A percentile compares a stretch with the other conserved stretches of the same genome.
phyloP scores from a whole-genome alignment of 371 early-diverging fungal genomes.

The Haplosporangium sp. region DNA sequence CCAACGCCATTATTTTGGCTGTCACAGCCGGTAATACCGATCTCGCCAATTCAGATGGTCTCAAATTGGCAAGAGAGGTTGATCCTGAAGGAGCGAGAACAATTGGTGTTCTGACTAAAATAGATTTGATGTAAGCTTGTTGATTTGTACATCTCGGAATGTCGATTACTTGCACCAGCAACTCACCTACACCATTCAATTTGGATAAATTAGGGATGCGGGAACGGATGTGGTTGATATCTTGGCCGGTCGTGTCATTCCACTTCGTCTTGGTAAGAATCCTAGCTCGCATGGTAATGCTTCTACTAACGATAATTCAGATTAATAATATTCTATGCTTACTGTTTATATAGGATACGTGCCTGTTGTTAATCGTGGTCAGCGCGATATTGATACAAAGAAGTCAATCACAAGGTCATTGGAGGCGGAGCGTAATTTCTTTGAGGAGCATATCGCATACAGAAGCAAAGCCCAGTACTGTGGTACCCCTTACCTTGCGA shows the following conservation, averaged over 20 bases:
- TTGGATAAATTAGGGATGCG: constrained; percentile 71
- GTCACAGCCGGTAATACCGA: constrained; percentile 99
- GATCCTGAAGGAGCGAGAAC: constrained; percentile 99
- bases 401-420: constrained; percentile 91
- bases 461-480: constrained; percentile 96
- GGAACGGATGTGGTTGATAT: constrained; percentile 99
- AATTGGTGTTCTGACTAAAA: constrained; percentile 99
- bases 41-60: constrained; percentile 98
- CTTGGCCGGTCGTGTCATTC: constrained; percentile 96
- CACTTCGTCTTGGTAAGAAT: constrained; percentile 75
- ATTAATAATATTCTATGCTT: not conserved
- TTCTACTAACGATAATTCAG: too few species aligned
- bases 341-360: constrained; percentile 78
- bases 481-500: constrained; percentile 97
- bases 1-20: constrained; percentile 97
- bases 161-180: not conserved
- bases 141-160: not conserved
- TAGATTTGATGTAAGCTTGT: constrained; percentile 91
- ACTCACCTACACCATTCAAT: not conserved
- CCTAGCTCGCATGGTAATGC: too few species aligned
- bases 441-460: constrained; percentile 95
- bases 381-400: constrained; percentile 93
- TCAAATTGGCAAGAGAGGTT: constrained; percentile 96
- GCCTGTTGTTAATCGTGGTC: constrained; percentile 94
- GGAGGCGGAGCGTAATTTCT: constrained; percentile 91